Evolutionary conservation across 257 asterid genomes (phyloP).

Genomic region (Gentiana macrophylla): DNA sequence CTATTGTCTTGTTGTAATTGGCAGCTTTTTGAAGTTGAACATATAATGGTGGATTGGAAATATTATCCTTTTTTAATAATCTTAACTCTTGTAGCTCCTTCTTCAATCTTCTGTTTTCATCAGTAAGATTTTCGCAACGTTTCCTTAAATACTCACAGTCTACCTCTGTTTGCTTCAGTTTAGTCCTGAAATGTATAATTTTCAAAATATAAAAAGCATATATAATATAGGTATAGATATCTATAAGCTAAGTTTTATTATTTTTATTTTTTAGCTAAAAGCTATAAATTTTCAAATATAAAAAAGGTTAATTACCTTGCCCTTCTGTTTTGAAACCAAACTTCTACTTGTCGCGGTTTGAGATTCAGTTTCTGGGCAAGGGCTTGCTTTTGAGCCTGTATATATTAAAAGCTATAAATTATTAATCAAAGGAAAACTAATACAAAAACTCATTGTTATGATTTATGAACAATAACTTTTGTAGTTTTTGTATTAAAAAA

Average conservation of each 20-base stretch:
- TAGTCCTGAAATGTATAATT: slow-evolving; percentile 35
- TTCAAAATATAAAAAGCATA: no score
- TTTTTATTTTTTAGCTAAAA: no score
- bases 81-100: slow-evolving; percentile 46
- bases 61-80: slow-evolving; percentile 16
- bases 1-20: neutral
- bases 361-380: slow-evolving; percentile 60
- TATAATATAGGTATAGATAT: no score
- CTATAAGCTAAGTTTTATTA: no score
- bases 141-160: slow-evolving; percentile 61
- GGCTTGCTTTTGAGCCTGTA: slow-evolving; percentile 70
- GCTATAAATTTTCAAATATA: no score
- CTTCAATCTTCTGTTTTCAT: slow-evolving; percentile 50
- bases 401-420: neutral
- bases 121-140: slow-evolving; percentile 37
- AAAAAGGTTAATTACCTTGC: slow-evolving; percentile 40
- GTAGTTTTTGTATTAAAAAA: no score
- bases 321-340: slow-evolving; percentile 92
- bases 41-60: slow-evolving; percentile 6
- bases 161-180: slow-evolving; percentile 73
- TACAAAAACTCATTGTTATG: no score
- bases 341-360: slow-evolving; percentile 91
- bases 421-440: neutral
- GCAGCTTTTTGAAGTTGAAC: slow-evolving; percentile 6
- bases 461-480: no score